Base-by-base conservation (phyloP, 768 basidiomycete genomes). In the Lactarius hengduanensis region DNA sequence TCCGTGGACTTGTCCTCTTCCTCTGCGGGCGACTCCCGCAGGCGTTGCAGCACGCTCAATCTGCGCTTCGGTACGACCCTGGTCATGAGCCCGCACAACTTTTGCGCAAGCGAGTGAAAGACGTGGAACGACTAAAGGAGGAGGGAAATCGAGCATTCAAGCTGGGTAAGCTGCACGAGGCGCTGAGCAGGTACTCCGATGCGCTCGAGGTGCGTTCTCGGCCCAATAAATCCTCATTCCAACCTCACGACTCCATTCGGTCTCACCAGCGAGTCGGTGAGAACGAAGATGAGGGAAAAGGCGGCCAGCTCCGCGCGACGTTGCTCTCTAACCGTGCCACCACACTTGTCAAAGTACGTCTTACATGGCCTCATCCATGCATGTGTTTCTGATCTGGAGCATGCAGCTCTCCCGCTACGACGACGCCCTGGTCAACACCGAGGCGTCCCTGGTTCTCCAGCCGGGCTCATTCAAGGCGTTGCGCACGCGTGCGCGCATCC, bases 321-420 rank as follows among this genome's bases (percentile, higher is more conserved):
- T 77, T 96, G 4, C 78, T 94, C 10, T 91, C 89, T 2, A 96
- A 96, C 71, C 86, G 92, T 5, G 94, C 94, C 1, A 92, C 91
- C 1, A 88, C 93, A 0, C 78, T 91, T 22, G 77, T 90, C 58
- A 94, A 94, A 81, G 90, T 89, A 66, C 16, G 72, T 57, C 11
- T 53, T 13, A 1, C 11, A 45, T 18, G 41, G 15, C 36, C 32
- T 54, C 41, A 22, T 59, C 15, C 45, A 5, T 47, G 40, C 67
- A 70, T 20, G 70, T 61, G 43, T 28, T 68, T 56, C 30, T 45
- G 26, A 32, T 34, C 6, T 38, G 16, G 13, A 26, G 26, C 38
- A 54, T 4, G 15, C 72, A 93, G 90, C 79, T 92, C 41, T 80
- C 86, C 62, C 79, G 79, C 57, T 80, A 88, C 72, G 79, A 86